These are phyloP conservation scores for Paraurostyla sp. DNA, from an alignment of 73 alveolate species.

Conservation along the genomic window DNA sequence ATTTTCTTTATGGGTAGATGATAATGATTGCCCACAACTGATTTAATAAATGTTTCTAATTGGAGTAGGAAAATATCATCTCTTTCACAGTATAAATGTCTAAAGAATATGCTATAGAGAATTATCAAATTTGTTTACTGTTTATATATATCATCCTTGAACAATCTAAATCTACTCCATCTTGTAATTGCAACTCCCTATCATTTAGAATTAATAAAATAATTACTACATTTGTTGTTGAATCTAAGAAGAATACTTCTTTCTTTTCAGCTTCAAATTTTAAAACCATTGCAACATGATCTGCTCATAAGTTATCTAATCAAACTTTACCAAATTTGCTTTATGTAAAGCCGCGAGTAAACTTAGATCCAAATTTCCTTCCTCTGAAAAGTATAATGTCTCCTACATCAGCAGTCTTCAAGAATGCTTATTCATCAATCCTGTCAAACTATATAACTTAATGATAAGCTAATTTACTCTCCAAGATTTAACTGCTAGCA, in stretches of 20 bases:
- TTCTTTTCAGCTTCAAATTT: slow-evolving; percentile 55
- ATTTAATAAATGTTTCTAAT: slow-evolving; percentile 24
- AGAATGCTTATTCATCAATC: background rate
- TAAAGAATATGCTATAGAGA: background rate
- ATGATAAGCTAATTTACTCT: slow-evolving; percentile 9
- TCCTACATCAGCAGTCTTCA: slow-evolving; percentile 41
- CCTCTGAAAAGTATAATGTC: slow-evolving; percentile 44
- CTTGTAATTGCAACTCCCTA: slow-evolving; percentile 37
- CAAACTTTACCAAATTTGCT: slow-evolving; percentile 30
- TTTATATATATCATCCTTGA: slow-evolving; percentile 22
- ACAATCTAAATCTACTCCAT: slow-evolving; percentile 54
- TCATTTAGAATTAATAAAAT: background rate
- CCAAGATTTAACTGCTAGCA: slow-evolving; percentile 26
- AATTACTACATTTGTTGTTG: slow-evolving; percentile 25
- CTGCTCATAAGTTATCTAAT: background rate
- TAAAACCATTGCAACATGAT: slow-evolving; percentile 47
- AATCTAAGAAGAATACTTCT: slow-evolving; percentile 23
- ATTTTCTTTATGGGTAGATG: slow-evolving; percentile 15
- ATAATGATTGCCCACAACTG: slow-evolving; percentile 28
- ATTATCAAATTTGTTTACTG: background rate
- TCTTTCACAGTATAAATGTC: slow-evolving; percentile 52
- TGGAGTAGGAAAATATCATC: slow-evolving; percentile 32
- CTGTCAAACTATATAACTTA: slow-evolving; percentile 35
- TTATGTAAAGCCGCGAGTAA: background rate
- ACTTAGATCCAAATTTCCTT: slow-evolving; percentile 17